phyloP scores from a whole-genome alignment of 805 yeast species.

The Wickerhamiella allomyrinae region DNA sequence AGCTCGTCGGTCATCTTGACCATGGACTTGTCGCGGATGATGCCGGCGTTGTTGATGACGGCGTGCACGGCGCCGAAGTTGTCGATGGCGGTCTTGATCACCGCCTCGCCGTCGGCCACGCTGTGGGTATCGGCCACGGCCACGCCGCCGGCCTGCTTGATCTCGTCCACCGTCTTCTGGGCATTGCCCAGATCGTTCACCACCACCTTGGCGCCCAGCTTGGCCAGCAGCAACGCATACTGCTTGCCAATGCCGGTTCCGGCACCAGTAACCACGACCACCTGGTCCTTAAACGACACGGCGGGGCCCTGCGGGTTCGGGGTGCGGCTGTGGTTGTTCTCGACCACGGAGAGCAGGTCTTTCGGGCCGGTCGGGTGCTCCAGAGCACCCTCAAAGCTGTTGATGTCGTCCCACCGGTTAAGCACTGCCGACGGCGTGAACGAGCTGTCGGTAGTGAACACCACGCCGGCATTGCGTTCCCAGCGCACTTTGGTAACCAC shows the following conservation, averaged over 20 bases:
- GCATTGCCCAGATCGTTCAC: slow-evolving; percentile 82
- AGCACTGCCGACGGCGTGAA: slow-evolving; percentile 81
- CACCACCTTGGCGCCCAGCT: slow-evolving; percentile 88
- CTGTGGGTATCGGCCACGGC: slow-evolving; percentile 79
- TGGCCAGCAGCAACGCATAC: slow-evolving; percentile 73
- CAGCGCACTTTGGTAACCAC: slow-evolving; percentile 82
- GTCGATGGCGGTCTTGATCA: slow-evolving; percentile 62
- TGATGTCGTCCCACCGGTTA: slow-evolving; percentile 47
- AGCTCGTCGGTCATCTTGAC: slow-evolving; percentile 69
- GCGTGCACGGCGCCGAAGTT: slow-evolving; percentile 74
- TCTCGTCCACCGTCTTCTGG: slow-evolving; percentile 55
- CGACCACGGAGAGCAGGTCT: slow-evolving; percentile 51
- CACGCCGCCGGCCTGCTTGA: slow-evolving; percentile 52
- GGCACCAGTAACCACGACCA: slow-evolving; percentile 87
- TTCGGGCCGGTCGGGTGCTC: slow-evolving; percentile 61
- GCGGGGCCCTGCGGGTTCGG: slow-evolving; percentile 43
- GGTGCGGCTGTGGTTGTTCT: slow-evolving; percentile 35
- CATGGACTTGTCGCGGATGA: slow-evolving; percentile 78
- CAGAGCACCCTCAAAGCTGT: slow-evolving; percentile 38
- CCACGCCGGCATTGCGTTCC: slow-evolving; percentile 82
- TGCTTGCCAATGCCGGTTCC: slow-evolving; percentile 90
- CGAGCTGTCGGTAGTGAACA: slow-evolving; percentile 60
- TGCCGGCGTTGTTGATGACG: slow-evolving; percentile 87
- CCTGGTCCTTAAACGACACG: slow-evolving; percentile 62
- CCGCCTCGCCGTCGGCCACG: slow-evolving; percentile 64